Base-by-base conservation (phyloP, 495 filamentous ascomycete genomes). In the Xeromyces bisporus region DNA sequence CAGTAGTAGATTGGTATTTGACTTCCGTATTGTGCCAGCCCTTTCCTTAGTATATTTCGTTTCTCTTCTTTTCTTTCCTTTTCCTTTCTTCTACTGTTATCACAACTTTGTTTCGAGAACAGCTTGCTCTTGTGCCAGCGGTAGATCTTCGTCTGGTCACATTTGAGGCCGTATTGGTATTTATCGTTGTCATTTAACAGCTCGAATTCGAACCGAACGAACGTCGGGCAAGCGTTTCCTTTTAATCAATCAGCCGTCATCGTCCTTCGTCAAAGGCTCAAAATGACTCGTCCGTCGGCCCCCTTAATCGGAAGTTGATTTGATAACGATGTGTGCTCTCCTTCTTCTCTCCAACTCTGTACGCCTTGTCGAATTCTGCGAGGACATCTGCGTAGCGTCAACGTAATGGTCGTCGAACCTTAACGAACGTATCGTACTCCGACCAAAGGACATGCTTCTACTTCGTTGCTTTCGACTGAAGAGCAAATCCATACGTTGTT, bases 181-280 rank as follows among this genome's bases (percentile, higher is more conserved):
- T 54, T 50, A 47, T 51, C 43, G 35, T 51, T 45, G n/a, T n/a
- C n/a, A n/a, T 46, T 55, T 51, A 54, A 54, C 58, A 56, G 52
- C 58, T 55, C 50, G 51, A 52, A 50, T 40, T 42, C 44, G 36
- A 42, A 29, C 48, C 52, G 58, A 58, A 46, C 57, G 43, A 48
- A 50, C 53, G 48, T 55, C 55, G 55, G 56, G 47, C 55, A 45
- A 52, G 45, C 48, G 35, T 43, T 39, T 28, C 30, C 30, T 32
- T 41, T 38, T 32, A 38, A 38, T 40, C 37, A 55, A 43, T 48
- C 50, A 43, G 27, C 48, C 27, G 46, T 35, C 48, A 26, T 48
- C 55, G 53, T 60, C 55, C 41, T 44, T 53, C 26, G 11, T 27
- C 34, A 44, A 47, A 36, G 29, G 38, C 39, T 42, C 52, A 48